Evolutionary conservation across 1,139 yeast species (phyloP).

Genomic region (Debaryomyces coudertii): DNA sequence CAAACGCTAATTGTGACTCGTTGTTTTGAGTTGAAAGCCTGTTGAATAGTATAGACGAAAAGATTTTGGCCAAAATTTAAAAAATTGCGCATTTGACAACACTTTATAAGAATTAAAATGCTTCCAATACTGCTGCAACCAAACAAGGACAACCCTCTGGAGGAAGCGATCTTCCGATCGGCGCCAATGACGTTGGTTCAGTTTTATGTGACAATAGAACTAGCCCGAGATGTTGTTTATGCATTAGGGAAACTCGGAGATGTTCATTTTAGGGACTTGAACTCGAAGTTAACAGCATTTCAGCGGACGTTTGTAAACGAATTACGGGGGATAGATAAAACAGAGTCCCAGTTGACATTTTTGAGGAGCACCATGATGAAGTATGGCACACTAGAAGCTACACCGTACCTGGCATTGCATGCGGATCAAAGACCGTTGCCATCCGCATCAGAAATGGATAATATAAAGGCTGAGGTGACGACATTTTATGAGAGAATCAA

Average conservation of each 20-base stretch:
- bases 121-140: slow-evolving; percentile 7
- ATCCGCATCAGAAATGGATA: slow-evolving; percentile 36
- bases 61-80: background rate
- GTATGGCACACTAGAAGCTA: slow-evolving; percentile 30
- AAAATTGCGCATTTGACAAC: background rate
- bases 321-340: slow-evolving; percentile 55
- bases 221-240: slow-evolving; percentile 83
- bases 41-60: background rate
- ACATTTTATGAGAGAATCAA: slow-evolving; percentile 31
- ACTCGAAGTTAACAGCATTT: slow-evolving; percentile 74
- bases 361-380: slow-evolving; percentile 41
- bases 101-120: background rate
- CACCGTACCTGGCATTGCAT: slow-evolving; percentile 27
- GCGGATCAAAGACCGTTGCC: slow-evolving; percentile 36
- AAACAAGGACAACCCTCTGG: background rate
- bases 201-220: slow-evolving; percentile 87
- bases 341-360: slow-evolving; percentile 33
- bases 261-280: slow-evolving; percentile 90
- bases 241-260: slow-evolving; percentile 79
- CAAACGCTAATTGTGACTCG: background rate
- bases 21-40: background rate
- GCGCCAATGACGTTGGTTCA: slow-evolving; percentile 96
- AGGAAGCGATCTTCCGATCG: slow-evolving; percentile 55
- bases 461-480: slow-evolving; percentile 24
- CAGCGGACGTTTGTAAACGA: slow-evolving; percentile 88